Percentiles rank a stretch among this genome's conserved stretches.
Evolutionary conservation across 2,329 filamentous ascomycete genomes (phyloP).

Genomic region (Dryadomyces quercus-mongolicae): DNA sequence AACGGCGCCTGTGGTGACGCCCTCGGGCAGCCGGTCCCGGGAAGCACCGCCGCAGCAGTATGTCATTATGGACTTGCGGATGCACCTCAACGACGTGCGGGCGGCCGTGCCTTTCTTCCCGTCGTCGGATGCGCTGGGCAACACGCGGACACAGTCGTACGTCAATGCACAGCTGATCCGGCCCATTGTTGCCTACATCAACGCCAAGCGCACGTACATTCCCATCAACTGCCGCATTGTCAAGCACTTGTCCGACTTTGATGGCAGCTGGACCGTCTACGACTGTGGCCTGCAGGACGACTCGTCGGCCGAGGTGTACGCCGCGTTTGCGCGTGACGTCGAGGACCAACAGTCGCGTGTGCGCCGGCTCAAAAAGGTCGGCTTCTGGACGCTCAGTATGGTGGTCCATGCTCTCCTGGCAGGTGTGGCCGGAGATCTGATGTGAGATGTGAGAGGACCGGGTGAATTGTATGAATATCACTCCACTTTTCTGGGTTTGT

Average conservation of each 20-base stretch:
- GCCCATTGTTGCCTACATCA: conserved; percentile 97
- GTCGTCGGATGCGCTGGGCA: conserved; percentile 12
- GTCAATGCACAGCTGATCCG: conserved; percentile 91
- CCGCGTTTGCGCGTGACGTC: conserved; percentile 85
- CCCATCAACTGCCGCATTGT: conserved; percentile 91
- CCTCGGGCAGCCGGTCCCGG: neutral
- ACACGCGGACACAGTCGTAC: conserved; percentile 76
- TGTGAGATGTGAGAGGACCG: conserved; percentile 20
- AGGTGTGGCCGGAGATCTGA: conserved; percentile 77
- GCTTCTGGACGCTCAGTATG: conserved; percentile 88
- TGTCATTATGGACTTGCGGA: conserved; percentile 85
- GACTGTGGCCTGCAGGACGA: conserved; percentile 93
- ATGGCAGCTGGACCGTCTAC: conserved; percentile 89
- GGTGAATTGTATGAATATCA: neutral
- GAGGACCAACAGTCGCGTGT: conserved; percentile 79
- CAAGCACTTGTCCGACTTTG: conserved; percentile 79
- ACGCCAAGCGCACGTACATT: conserved; percentile 88
- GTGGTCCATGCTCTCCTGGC: conserved; percentile 90
- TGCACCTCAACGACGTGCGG: conserved; percentile 89
- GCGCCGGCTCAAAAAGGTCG: conserved; percentile 79
- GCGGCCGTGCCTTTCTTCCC: conserved; percentile 81
- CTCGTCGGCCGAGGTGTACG: conserved; percentile 82
- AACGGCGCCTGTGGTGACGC: neutral
- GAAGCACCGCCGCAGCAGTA: conserved; percentile 57
- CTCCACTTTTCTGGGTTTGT: neutral